Base-by-base conservation (phyloP, 2,329 filamentous ascomycete species). In the Talaromyces marneffei region DNA sequence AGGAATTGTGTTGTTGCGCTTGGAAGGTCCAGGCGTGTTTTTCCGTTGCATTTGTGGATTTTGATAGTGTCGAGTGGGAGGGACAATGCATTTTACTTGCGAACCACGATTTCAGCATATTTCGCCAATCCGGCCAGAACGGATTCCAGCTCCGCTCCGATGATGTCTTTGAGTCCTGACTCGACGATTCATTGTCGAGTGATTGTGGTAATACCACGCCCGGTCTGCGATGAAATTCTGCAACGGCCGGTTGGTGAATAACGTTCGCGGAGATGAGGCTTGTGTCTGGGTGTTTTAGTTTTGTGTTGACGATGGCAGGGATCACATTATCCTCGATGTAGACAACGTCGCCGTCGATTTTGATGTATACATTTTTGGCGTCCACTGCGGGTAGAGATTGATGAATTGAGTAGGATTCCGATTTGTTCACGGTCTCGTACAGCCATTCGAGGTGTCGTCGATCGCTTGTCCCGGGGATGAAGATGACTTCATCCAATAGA, bases 231-330 rank as follows among this genome's bases (percentile, higher is more conserved):
- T 86, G 83, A 18, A 85, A 74, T 72, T 80, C 79, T 54, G 78
- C 77, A 33, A 84, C 78, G 10, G 82, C 75, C 14, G 82, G 82
- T 54, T 83, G 80, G 63, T 85, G 85, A 64, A 85, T 73, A 23
- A 86, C 75, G 64, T 85, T 85, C 55, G 82, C 82, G 2, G 81
- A 82, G 14, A 85, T 79, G 50, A 80, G 72, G 64, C 78, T 79
- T 27, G 78, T 77, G 40, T 83, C 77, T 7, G 82, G 80, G 33
- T 84, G 76, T 3, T 78, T 74, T 54, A 82, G 69, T 63, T 80
- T 81, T 20, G 80, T 82, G 64, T 81, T 80, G 29, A 84, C 76
- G 6, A 86, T 75, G 2, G 81, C 79, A 2, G 82, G 78, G 54
- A 86, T 82, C 25, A 79, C 75, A 58, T 75, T 71, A 53, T 78